Conservation (phyloP, 2,329 filamentous ascomycete species). For the Plenodomus tracheiphilus region DNA sequence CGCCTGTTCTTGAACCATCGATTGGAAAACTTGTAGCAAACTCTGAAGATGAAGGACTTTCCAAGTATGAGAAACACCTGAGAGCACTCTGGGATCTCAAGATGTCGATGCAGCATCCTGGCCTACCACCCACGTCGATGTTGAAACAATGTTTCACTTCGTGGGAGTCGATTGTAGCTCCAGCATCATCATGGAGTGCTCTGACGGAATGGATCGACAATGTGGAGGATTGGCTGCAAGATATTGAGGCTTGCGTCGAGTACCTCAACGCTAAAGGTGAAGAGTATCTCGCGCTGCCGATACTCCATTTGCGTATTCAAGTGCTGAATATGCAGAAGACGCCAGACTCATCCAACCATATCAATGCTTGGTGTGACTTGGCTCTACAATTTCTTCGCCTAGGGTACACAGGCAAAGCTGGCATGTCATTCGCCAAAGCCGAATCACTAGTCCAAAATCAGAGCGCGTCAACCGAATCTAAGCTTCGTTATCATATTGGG, state of each 20-base stretch:
- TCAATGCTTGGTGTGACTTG: conserved; percentile 51
- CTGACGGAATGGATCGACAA: conserved; percentile 56
- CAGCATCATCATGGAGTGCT: conserved; percentile 37
- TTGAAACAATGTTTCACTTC: conserved; percentile 37
- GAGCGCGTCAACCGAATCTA: conserved; percentile 49
- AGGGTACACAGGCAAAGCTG: conserved; percentile 64
- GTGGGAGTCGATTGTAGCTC: conserved; percentile 46
- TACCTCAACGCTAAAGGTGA: conserved; percentile 62
- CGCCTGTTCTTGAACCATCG: conserved; percentile 32
- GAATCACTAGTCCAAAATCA: conserved; percentile 52
- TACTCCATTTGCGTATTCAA: conserved; percentile 55
- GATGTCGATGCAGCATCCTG: conserved; percentile 46
- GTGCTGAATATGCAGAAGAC: conserved; percentile 51
- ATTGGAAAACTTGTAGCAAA: conserved; percentile 1
- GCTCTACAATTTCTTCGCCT: conserved; percentile 61
- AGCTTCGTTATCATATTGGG: conserved; percentile 66
- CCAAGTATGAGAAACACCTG: conserved; percentile 40
- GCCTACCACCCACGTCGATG: conserved; percentile 18
- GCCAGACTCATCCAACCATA: conserved; percentile 44
- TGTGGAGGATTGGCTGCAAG: conserved; percentile 51
- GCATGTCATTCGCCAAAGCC: conserved; percentile 61
- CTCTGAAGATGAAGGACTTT: conserved; percentile 40
- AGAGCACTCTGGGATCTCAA: conserved; percentile 45
- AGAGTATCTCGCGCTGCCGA: conserved; percentile 53
- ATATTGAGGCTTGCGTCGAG: conserved; percentile 58